Evolutionary conservation across 2,329 filamentous ascomycete genomes (phyloP).

Genomic region (Onygenales sp.): DNA sequence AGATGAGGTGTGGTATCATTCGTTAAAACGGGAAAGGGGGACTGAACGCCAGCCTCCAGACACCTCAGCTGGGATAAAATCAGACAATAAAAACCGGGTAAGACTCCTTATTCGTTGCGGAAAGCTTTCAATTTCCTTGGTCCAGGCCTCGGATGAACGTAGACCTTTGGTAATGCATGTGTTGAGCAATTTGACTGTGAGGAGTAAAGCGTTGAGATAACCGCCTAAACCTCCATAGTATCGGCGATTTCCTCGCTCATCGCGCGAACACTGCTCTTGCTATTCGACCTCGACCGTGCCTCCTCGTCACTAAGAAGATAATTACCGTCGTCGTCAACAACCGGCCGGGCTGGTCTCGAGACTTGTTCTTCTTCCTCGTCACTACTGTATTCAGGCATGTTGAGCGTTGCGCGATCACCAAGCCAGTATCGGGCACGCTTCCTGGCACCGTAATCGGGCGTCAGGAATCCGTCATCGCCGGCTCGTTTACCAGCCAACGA

Average conservation of each 20-base stretch:
- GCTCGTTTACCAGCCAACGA: conserved; percentile 33
- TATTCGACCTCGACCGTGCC: conserved; percentile 25
- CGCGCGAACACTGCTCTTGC: conserved; percentile 38
- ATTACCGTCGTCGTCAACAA: conserved; percentile 32
- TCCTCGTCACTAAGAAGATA: conserved; percentile 39
- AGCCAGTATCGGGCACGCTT: conserved; percentile 89
- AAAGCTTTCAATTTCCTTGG: neutral
- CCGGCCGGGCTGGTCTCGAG: conserved; percentile 15
- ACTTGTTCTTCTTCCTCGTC: conserved; percentile 11
- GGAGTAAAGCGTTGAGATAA: neutral
- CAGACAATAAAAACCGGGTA: neutral
- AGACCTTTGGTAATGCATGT: neutral
- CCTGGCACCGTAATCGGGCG: conserved; percentile 49
- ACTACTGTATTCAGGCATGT: conserved; percentile 34
- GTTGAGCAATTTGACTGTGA: neutral
- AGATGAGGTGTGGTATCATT: conserved; percentile 1
- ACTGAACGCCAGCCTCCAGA: neutral
- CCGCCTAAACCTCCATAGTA: conserved; percentile 41
- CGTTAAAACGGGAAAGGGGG: neutral
- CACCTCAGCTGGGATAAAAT: neutral
- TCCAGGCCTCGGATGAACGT: neutral
- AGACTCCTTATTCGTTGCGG: neutral
- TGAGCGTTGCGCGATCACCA: conserved; percentile 49
- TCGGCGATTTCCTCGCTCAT: conserved; percentile 47
- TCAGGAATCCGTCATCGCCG: conserved; percentile 40